Base-by-base conservation (phyloP, 2,329 filamentous ascomycete genomes). In the Massarina eburnea region DNA sequence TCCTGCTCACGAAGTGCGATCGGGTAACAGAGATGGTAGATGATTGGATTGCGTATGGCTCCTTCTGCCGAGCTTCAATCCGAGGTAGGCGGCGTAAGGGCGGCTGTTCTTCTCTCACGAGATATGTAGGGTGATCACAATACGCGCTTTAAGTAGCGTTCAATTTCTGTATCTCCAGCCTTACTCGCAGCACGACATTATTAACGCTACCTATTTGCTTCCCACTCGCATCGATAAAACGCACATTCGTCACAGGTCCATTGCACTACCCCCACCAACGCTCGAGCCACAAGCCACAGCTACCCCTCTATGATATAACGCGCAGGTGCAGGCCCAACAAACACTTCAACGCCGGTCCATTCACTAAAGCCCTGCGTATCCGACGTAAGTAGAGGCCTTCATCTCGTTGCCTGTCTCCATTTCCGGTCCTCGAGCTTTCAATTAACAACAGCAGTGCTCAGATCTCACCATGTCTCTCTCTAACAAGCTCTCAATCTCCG, bases 401-500 rank as follows among this genome's bases (percentile, higher is more conserved):
- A 14, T 14, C 12, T 30, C 27, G n/a, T 30, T 30, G 27, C 12
- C 27, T 4, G n/a, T 30, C 39, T 8, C 29, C 18, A 8, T 35
- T 38, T 15, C 43, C 39, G 45, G 39, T 29, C 22, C 14, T 34
- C 37, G 39, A 53, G 41, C 48, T 45, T 17, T 42, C 19, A 21
- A 49, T 42, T 59, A 35, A 63, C 56, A 26, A 24, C 39, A n/a
- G 46, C 43, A 59, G 46, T 51, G 53, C 52, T 49, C 46, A 49
- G 20, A 46, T 32, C 18, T 26, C 49, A 56, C 17, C 42, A 99
- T 99, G 94, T 97, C 94, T 85, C 89, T 99, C 72, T 89, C 91
- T 66, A 96, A 85, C 84, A 99, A 99, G 83, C 89, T 99, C 66
- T 89, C 91, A 62, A 96, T 99, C 76, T 89, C 85, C 59, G 92